Evolutionary conservation across 345 rosid species (phyloP).

Genomic region (Eucalyptus virginea): DNA sequence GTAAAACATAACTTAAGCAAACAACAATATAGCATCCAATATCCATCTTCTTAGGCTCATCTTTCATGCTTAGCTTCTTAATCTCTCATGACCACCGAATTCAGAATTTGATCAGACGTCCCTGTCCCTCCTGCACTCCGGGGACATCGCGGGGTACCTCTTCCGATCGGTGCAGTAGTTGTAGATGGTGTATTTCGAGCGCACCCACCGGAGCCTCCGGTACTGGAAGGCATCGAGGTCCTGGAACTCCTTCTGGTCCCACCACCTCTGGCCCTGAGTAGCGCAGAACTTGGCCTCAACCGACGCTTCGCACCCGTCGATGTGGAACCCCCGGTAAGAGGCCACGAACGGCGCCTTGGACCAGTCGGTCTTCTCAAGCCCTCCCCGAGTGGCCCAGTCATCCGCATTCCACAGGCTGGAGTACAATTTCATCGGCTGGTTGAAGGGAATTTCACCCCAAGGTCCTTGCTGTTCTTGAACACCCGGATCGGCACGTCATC

Average conservation of each 20-base stretch:
- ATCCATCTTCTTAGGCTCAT: not conserved
- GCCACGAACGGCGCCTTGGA: slow-evolving; percentile 61
- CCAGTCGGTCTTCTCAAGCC: slow-evolving; percentile 85
- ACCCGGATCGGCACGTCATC: slow-evolving; percentile 69
- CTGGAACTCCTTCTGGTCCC: slow-evolving; percentile 32
- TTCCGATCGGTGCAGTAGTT: slow-evolving; percentile 20
- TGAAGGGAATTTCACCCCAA: slow-evolving; percentile 56
- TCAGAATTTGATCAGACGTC: slow-evolving; percentile 8
- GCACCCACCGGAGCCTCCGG: slow-evolving; percentile 23
- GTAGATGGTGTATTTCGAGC: slow-evolving; percentile 18
- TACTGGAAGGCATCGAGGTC: slow-evolving; percentile 19
- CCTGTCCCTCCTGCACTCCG: slow-evolving; percentile 38
- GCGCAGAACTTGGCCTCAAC: slow-evolving; percentile 54
- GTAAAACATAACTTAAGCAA: not conserved
- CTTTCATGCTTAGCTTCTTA: not conserved
- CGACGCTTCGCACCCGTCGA: slow-evolving; percentile 30
- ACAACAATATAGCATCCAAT: not conserved
- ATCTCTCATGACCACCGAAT: not conserved
- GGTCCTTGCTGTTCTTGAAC: slow-evolving; percentile 73
- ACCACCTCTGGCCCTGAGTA: slow-evolving; percentile 37
- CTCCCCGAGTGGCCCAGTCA: slow-evolving; percentile 92
- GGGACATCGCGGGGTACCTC: slow-evolving; percentile 10
- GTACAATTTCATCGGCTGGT: slow-evolving; percentile 87
- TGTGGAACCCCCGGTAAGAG: slow-evolving; percentile 23
- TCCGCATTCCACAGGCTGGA: slow-evolving; percentile 85